A percentile compares a stretch with the other conserved stretches of the same genome.
Conservation (phyloP, 495 filamentous ascomycete genomes). For the Emericellopsis terricola region DNA sequence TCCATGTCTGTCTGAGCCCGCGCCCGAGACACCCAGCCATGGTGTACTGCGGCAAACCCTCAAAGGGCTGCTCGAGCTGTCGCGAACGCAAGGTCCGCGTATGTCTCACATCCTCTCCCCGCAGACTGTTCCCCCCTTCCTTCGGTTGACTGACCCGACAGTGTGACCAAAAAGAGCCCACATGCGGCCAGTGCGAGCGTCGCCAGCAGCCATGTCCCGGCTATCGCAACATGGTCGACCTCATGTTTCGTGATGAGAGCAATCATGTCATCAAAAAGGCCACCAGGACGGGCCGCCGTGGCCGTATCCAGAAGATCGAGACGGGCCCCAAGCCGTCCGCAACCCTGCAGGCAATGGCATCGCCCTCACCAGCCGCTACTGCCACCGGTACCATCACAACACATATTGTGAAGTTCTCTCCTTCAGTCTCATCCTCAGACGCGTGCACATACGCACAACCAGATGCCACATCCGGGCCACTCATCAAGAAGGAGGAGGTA, state of each 20-base stretch:
- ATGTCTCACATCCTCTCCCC: conserved; percentile 4
- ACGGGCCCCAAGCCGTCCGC: not conserved
- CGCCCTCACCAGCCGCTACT: not conserved
- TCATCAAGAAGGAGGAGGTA: too few relatives aligned
- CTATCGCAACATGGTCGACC: conserved; percentile 47
- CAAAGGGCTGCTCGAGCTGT: conserved; percentile 50
- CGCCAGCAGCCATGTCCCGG: conserved; percentile 45
- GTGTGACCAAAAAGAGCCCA: conserved; percentile 48
- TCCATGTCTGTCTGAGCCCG: too few relatives aligned
- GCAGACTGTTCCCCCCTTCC: not conserved
- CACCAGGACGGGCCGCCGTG: conserved; percentile 12
- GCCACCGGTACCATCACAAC: not conserved
- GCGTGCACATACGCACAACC: too few relatives aligned
- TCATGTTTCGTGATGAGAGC: conserved; percentile 62
- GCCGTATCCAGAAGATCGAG: conserved; percentile 10
- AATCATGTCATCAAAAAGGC: conserved; percentile 47
- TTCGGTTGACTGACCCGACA: conserved; percentile 8
- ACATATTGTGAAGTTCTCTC: not conserved
- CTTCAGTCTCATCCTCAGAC: too few relatives aligned
- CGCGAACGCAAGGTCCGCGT: conserved; percentile 31
- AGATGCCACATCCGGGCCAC: too few relatives aligned
- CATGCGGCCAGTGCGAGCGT: conserved; percentile 49
- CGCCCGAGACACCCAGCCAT: too few relatives aligned
- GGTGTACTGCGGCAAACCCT: conserved; percentile 60
- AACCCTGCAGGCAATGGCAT: not conserved